phyloP scores from a whole-genome alignment of 2,329 filamentous ascomycete genomes.

The Pseudocercospora pini-densiflorae region DNA sequence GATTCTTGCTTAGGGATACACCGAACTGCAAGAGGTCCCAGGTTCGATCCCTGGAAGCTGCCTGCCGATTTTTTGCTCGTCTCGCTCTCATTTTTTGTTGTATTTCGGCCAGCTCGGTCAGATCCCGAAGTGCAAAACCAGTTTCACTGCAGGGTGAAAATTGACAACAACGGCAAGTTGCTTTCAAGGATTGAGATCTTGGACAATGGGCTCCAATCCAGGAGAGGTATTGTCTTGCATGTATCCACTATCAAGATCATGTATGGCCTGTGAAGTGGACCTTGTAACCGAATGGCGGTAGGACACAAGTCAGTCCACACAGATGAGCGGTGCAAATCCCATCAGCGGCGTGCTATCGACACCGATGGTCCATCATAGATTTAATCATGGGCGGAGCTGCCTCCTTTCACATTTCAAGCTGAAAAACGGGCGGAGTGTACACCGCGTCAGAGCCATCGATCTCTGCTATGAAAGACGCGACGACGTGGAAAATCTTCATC shows the following conservation, averaged over 20 bases:
- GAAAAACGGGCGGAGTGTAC: background rate
- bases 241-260: background rate
- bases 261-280: too few species aligned
- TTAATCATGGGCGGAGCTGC: background rate
- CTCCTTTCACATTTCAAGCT: background rate
- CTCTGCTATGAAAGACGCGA: background rate
- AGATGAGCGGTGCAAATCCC: background rate
- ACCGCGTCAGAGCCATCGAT: background rate
- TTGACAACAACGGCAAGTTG: background rate
- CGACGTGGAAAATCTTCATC: background rate
- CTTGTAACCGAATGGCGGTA: too few species aligned
- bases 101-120: background rate
- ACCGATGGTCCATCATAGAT: background rate
- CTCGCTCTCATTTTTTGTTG: background rate
- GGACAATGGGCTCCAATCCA: background rate
- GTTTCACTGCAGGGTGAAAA: background rate
- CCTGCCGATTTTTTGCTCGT: background rate
- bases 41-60: conserved; percentile 9
- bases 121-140: background rate
- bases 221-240: too few species aligned
- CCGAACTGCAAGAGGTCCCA: conserved; percentile 9
- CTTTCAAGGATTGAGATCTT: background rate
- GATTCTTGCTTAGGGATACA: background rate
- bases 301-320: background rate
- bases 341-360: background rate